Conservation (phyloP, 2,329 filamentous ascomycete genomes). For the Triangularia verruculosa region DNA sequence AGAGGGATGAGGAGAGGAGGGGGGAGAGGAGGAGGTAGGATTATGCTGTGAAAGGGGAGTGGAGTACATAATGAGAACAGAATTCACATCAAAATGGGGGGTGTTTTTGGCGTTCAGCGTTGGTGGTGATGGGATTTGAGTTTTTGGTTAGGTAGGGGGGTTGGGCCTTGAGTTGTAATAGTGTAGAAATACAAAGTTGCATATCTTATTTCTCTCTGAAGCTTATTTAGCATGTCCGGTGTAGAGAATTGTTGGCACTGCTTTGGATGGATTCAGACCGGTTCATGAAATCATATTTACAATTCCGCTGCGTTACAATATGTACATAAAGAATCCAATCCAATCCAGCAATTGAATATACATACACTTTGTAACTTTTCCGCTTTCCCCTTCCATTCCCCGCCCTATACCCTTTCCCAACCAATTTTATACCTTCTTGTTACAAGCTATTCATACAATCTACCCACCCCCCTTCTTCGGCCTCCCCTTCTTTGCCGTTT, state of each 20-base stretch:
- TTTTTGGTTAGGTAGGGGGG: not conserved
- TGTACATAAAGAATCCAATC: not conserved
- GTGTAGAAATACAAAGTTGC: not conserved
- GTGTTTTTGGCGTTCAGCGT: not conserved
- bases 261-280: no score
- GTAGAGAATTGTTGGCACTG: no score
- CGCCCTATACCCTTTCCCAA: not conserved
- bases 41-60: not conserved
- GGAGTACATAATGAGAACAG: not conserved
- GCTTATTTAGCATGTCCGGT: no score
- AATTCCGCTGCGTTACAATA: not conserved
- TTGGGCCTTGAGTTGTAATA: not conserved
- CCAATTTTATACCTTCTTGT: not conserved
- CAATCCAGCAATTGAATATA: not conserved
- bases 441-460: not conserved
- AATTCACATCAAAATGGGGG: not conserved
- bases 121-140: not conserved
- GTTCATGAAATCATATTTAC: not conserved
- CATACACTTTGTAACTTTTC: not conserved
- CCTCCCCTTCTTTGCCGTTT: not conserved
- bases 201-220: no score
- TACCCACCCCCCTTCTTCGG: not conserved
- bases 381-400: not conserved
- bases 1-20: constrained; percentile 77
- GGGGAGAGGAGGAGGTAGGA: constrained; percentile 48